Base-by-base conservation (phyloP, 2,329 filamentous ascomycete genomes). In the Cytospora chrysosperma region DNA sequence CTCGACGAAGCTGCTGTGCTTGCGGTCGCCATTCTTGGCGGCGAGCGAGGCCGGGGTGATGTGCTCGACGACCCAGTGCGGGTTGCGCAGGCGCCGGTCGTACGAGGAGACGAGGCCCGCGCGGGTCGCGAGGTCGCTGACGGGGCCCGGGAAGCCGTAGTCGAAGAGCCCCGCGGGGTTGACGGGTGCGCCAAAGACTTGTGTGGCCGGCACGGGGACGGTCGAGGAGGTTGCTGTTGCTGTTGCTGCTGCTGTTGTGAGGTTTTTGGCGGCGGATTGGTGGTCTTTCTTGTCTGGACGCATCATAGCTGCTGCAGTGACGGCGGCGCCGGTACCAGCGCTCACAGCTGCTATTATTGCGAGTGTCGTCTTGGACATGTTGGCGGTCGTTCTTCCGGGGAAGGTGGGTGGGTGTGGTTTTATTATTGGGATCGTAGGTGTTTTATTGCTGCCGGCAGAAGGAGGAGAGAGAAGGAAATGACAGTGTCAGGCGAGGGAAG, bases 11-110 rank as follows among this genome's bases (percentile, higher is more conserved):
- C 79, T 78, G 75, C 88, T 93, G 82, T 94, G 82, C 75, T 92
- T 91, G 72, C 95, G 88, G 79, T 98, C 93, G 69, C 86, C 95
- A 66, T 89, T 87, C 67, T 87, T 87, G 58, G 82, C 75, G 4
- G 89, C 83, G 17, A 99, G 85, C 0, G 94, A 98, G 40, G 87
- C 85, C 1, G 93, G 88, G 0, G 95, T 99, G 77, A 99, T 97
- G 81, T 99, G 95, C 81, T 99, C 95, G 68, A 90, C 88, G 10
- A 93, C 95, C 94, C 94, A 99, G 75, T 91, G 85, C 32, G 95
- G 95, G 78, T 99, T 99, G 73, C 93, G 88, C 51, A 88, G 89
- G 66, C 92, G 89, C 30, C 95, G 92, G 79, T 99, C 94, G 84
- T 89, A 99, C 70, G 90, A 88, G 34, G 93, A 96, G 68, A 93